Evolutionary conservation across 129 eudicot genomes (phyloP).

Genomic region (Oenanthe sinensis): DNA sequence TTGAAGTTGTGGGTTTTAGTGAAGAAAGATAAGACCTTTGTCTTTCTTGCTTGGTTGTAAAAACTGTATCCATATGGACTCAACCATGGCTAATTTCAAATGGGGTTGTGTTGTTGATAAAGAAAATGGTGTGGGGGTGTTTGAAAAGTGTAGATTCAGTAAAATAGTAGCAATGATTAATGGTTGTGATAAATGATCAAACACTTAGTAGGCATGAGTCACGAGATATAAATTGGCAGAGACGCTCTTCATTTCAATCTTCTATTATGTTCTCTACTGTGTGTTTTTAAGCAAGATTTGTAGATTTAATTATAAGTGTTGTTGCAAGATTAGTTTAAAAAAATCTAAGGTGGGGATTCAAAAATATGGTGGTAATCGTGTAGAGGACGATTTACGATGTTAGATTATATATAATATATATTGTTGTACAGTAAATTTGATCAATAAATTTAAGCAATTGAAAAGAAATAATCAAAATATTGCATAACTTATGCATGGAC

Average conservation of each 20-base stretch:
- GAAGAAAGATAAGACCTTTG: constrained; percentile 18
- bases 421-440: background rate
- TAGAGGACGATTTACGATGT: background rate
- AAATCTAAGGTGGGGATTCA: constrained; percentile 1
- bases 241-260: constrained; percentile 20
- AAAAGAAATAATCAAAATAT: no score
- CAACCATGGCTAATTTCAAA: constrained; percentile 24
- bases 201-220: constrained; percentile 13
- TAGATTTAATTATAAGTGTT: constrained; percentile 14
- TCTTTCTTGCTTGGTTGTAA: constrained; percentile 20
- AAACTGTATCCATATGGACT: constrained; percentile 28
- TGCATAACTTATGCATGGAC: no score
- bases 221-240: background rate
- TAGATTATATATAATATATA: no score
- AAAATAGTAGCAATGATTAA: constrained; percentile 10
- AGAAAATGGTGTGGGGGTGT: background rate
- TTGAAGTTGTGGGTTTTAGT: constrained; percentile 17
- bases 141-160: constrained; percentile 3
- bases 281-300: constrained; percentile 30
- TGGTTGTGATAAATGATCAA: constrained; percentile 12
- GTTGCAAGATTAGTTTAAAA: background rate
- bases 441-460: no score
- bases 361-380: constrained; percentile 13
- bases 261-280: background rate
- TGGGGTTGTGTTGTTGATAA: constrained; percentile 15